These are phyloP conservation scores for Casuarina glauca DNA, from an alignment of 306 rosid genomes.

Conservation along the genomic window DNA sequence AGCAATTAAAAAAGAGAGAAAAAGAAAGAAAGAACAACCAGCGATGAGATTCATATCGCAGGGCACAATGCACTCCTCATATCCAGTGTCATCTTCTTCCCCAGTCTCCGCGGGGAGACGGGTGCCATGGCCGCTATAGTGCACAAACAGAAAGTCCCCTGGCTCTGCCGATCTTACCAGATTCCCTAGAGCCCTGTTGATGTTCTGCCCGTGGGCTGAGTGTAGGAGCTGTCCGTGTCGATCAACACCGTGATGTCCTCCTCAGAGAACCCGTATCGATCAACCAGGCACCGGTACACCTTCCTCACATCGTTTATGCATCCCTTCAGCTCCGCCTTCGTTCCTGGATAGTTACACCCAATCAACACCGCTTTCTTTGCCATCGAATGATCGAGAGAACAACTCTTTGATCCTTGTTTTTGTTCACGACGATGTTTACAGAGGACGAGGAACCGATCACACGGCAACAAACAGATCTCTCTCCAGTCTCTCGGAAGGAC, in stretches of 20 bases:
- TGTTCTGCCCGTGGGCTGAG: slow-evolving; percentile 80
- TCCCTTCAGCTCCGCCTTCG: slow-evolving; percentile 74
- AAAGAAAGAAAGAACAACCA: slow-evolving; percentile 32
- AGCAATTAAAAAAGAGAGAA: background rate
- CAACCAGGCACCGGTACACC: slow-evolving; percentile 50
- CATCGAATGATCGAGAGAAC: slow-evolving; percentile 31
- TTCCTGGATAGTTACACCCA: slow-evolving; percentile 77
- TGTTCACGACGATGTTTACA: background rate
- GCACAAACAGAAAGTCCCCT: slow-evolving; percentile 71
- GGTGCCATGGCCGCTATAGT: slow-evolving; percentile 85
- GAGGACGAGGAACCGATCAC: background rate
- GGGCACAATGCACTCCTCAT: slow-evolving; percentile 95
- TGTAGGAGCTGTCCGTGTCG: slow-evolving; percentile 70
- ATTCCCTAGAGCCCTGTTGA: slow-evolving; percentile 49
- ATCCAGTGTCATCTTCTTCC: slow-evolving; percentile 82
- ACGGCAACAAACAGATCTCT: too few species aligned
- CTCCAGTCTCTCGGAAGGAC: too few species aligned
- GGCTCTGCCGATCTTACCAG: slow-evolving; percentile 56
- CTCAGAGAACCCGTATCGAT: slow-evolving; percentile 52
- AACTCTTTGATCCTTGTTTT: too few species aligned
- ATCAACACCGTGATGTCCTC: slow-evolving; percentile 60
- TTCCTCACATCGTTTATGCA: slow-evolving; percentile 78
- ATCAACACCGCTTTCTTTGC: slow-evolving; percentile 72
- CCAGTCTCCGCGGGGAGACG: slow-evolving; percentile 96
- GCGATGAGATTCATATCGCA: slow-evolving; percentile 84